Evolutionary conservation across 2,329 filamentous ascomycete species (phyloP), one percentile per base, ranked within the genome.

Genomic region (Elsinoe arachidis): DNA sequence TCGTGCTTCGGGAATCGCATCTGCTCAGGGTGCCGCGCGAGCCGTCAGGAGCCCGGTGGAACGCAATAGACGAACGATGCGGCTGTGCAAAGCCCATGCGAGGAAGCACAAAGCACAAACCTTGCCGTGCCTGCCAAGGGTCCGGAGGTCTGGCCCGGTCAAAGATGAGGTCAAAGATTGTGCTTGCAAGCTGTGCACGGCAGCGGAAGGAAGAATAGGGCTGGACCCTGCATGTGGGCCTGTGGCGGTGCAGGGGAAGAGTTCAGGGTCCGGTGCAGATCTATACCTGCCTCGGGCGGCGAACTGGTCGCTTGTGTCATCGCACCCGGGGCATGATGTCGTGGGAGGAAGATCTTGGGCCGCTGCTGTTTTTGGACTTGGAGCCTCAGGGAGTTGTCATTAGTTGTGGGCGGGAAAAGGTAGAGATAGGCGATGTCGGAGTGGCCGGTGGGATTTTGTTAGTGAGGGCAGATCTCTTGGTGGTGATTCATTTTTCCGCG

Each of bases 301-400:
- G 46, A 51, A 51, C 26, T 51, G 46, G 23, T 51, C 46, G 46
- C 46, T 51, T 51, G 46, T 37, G 49, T 39, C 33, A 53, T 53
- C 11, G 26, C 11, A n/a, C 14, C n/a, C 12, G 11, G 11, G 17
- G 26, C 49, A 53, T 53, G 49, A 53, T 34, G 38, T 51, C 46
- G 46, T 34, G 33, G 23, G 26, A 34, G 26, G 26, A 51, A 34
- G 30, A 51, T 51, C 46, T 21, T 26, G 21, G 15, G 49, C 49
- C 49, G 33, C 17, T 53, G 49, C 49, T 34, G 38, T 39, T 35
- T 35, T 14, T 53, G 35, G 33, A 23, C 11, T 26, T 19, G 17
- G 41, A 46, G 41, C 41, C 41, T 46, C 41, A 46, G 41, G 41
- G 11, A 19, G 15, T 12, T 17, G 14, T 46, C n/a, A 46, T 46